Evolutionary conservation across 2,329 filamentous ascomycete genomes (phyloP), one percentile per base, ranked within the genome.

Genomic region (Xylariaceae sp.): DNA sequence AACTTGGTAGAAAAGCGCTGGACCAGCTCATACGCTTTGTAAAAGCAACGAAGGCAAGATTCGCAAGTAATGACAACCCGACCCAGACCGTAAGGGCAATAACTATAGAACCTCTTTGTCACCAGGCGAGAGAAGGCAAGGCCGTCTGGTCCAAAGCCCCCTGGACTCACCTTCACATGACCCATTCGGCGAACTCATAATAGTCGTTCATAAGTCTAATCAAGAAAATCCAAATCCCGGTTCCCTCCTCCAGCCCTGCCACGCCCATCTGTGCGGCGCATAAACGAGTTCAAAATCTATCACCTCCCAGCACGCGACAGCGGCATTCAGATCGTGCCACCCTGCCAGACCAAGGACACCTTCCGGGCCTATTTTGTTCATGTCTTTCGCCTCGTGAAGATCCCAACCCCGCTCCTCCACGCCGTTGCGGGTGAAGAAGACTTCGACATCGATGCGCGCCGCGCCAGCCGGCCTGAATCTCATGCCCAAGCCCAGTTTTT

Each of bases 401-500:
- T 86, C 71, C 85, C 86, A 92, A 1, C 71, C 65, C 0, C 74
- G 80, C 1, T 64, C 69, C 45, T 67, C 65, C 38, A 54, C 58
- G 1, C 85, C 86, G 48, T 87, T 73, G 28, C 78, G 64, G 9
- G 84, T 88, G 44, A 89, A 78, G 61, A 89, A 88, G 1, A 83
- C 68, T 31, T 80, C 70, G 3, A 76, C 72, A 42, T 67, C 64
- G 16, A 77, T 60, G 44, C 43, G 52, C 30, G 52, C 21, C 48
- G 56, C 63, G 46, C 51, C 50, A 40, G 59, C 46, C 43, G 67
- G 57, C 5, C 54, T 50, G 44, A 87, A 77, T 2, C 66, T 73
- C 72, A 89, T 84, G 3, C 85, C 85, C 11, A 90, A 62, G 0
- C 85, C 86, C 8, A 86, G 70, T 4, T 76, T 79, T 51, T 87